Percentiles rank a stretch among this genome's conserved stretches.
phyloP scores from a whole-genome alignment of 2,329 filamentous ascomycete genomes.

The Didymellaceae sp. region DNA sequence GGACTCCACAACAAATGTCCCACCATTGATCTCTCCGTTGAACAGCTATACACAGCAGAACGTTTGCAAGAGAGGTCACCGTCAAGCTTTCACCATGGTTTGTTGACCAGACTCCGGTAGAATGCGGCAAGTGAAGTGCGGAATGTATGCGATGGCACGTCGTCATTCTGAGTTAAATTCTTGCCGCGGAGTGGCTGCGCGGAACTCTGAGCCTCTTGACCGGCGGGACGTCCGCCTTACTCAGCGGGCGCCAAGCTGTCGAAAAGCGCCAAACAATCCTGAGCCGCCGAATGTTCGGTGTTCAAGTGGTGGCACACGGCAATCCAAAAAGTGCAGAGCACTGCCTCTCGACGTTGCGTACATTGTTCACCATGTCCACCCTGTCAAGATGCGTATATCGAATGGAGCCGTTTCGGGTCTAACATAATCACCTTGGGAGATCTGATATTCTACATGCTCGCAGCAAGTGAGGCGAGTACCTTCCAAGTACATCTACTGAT shows the following conservation, averaged over 20 bases:
- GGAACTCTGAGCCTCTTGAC: constrained; percentile 8
- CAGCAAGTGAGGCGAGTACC: constrained; percentile 32
- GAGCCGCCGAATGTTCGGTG: constrained; percentile 11
- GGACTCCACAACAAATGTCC: constrained; percentile 10
- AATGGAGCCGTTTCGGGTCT: too few species aligned
- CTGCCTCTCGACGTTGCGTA: neutral
- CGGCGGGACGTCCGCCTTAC: constrained; percentile 22
- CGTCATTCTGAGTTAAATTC: constrained; percentile 15
- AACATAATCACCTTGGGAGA: too few species aligned
- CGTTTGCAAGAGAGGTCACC: neutral
- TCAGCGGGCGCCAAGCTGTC: constrained; percentile 24
- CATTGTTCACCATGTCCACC: constrained; percentile 1
- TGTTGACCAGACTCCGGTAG: constrained; percentile 1
- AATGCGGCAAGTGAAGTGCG: constrained; percentile 10
- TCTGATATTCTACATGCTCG: too few species aligned
- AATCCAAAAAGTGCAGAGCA: too few species aligned
- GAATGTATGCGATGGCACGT: constrained; percentile 10
- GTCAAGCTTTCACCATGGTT: neutral
- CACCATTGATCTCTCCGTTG: constrained; percentile 9
- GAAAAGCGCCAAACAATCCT: constrained; percentile 19
- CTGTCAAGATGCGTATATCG: too few species aligned
- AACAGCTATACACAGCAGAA: constrained; percentile 4
- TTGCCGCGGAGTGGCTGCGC: constrained; percentile 11
- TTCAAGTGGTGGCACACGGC: too few species aligned
- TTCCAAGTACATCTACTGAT: constrained; percentile 10